Base-by-base conservation (phyloP, 169 alveolate genomes). In the Theileria equi region DNA sequence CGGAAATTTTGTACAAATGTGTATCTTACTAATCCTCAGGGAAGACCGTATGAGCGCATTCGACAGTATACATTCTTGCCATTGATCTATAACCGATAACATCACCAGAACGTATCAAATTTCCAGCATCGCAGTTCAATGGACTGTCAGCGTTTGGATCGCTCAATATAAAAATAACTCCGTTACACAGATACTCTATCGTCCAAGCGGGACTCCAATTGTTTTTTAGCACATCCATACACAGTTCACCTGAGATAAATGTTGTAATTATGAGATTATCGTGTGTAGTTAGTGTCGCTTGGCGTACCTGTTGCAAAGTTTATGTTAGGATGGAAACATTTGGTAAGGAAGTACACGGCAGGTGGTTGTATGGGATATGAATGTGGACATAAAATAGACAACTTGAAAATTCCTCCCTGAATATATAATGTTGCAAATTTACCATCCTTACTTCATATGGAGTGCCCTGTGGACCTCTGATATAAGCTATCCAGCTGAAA, bases 141-240 rank as follows among this genome's bases (percentile, higher is more conserved):
- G 98, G 99, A 58, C 97, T 92, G 38, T 96, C 97, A 11, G 99
- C 97, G 79, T 96, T 96, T 17, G 98, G 98, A 29, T 91, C 91
- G 36, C 88, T 83, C 50, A 96, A 83, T 23, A 96, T 84, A 57
- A 93, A 86, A 29, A 88, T 50, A 11, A 96, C 86, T 19, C 98
- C 98, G 17, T 95, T 82, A 55, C 98, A 95, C 32, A 95, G 89
- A 71, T 92, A 89, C 67, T 93, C 97, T 60, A 96, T 63, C 28
- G 95, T 94, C 98, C 98, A 96, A 47, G 96, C 97, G 0, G 98
- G 98, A 23, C 95, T 92, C 98, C 98, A 96, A 73, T 95, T 90
- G 47, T 94, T 85, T 78, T 93, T 94, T 23, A 95, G 79, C 19
- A 95, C 90, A 66, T 96, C 98, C 72, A 96, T 83, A 60, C 98